Evolutionary conservation across 345 rosid species (phyloP), one percentile per base, ranked within the genome.

Genomic region (Eucalyptus cladocalyx): DNA sequence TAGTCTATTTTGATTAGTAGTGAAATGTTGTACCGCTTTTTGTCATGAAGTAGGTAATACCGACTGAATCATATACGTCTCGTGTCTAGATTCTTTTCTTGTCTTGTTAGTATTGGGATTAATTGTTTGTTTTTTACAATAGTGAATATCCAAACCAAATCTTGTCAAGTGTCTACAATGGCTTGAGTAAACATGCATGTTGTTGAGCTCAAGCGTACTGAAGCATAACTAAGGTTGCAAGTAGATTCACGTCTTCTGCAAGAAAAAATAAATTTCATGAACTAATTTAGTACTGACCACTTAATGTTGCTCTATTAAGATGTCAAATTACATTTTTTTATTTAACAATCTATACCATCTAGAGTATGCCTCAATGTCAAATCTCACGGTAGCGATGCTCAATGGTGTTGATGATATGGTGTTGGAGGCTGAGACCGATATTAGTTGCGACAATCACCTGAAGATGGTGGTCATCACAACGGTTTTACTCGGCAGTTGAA

Each of bases 41-140:
- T 15, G 5, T 58, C 65, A 24, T 7, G 16, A 14, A 65, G 1
- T n/a, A 65, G 21, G 40, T 15, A 15, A 65, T 30, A 4, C 0
- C 0, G 2, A 65, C 0, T 8, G 10, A 14, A 7, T 3, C 72
- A 30, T 0, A 4, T 2, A 1, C 18, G 1, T 67, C 3, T 0
- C 0, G 1, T 16, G 1, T 4, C 8, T 8, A 53, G 11, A 0
- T 8, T 53, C 5, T 5, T 58, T 58, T 26, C 2, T 58, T 11
- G 58, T 23, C 7, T 58, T 0, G 67, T 28, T 10, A 58, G 30
- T 3, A 11, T 26, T 58, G 4, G 2, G 58, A 53, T 0, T 53
- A 19, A 53, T 53, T 53, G 1, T 8, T 8, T 8, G 11, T 53
- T 53, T 53, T 21, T 8, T 53, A 53, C 5, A 0, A 21, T 1